Percentiles rank a stretch among this genome's conserved stretches.
Conservation (phyloP, 768 basidiomycete genomes). For the Panellus pusillus region DNA sequence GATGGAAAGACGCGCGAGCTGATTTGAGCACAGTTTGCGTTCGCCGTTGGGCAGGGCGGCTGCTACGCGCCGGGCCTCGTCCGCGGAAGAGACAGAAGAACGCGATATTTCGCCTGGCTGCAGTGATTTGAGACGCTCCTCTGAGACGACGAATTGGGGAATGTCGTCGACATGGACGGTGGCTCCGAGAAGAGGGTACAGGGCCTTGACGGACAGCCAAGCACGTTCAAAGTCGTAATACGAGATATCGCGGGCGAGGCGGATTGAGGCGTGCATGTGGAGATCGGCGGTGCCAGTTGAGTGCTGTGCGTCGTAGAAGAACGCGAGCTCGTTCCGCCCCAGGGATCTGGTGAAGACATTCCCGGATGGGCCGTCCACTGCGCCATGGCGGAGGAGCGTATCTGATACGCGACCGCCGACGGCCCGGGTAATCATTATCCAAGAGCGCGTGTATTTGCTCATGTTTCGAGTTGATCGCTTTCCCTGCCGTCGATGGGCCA, state of each 20-base stretch:
- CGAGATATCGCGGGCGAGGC: slow-evolving; percentile 22
- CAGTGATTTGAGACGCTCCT: slow-evolving; percentile 32
- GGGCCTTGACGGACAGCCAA: slow-evolving; percentile 49
- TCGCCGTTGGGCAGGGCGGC: slow-evolving; percentile 33
- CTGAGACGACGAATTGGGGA: slow-evolving; percentile 43
- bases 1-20: slow-evolving; percentile 44
- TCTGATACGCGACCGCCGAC: too few species aligned
- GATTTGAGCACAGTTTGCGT: slow-evolving; percentile 40
- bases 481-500: too few species aligned
- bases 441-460: background rate
- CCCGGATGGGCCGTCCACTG: slow-evolving; percentile 9
- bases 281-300: slow-evolving; percentile 48
- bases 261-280: slow-evolving; percentile 34
- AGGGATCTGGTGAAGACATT: slow-evolving; percentile 38
- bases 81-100: slow-evolving; percentile 30
- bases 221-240: slow-evolving; percentile 33
- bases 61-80: slow-evolving; percentile 34
- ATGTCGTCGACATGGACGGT: slow-evolving; percentile 33
- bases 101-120: slow-evolving; percentile 41
- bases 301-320: slow-evolving; percentile 39
- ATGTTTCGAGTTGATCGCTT: too few species aligned
- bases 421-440: too few species aligned
- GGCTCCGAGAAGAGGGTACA: slow-evolving; percentile 50
- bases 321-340: slow-evolving; percentile 39
- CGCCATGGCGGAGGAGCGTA: background rate